These are phyloP conservation scores for Lupinus albus DNA, from an alignment of 306 rosid species.

Conservation along the genomic window DNA sequence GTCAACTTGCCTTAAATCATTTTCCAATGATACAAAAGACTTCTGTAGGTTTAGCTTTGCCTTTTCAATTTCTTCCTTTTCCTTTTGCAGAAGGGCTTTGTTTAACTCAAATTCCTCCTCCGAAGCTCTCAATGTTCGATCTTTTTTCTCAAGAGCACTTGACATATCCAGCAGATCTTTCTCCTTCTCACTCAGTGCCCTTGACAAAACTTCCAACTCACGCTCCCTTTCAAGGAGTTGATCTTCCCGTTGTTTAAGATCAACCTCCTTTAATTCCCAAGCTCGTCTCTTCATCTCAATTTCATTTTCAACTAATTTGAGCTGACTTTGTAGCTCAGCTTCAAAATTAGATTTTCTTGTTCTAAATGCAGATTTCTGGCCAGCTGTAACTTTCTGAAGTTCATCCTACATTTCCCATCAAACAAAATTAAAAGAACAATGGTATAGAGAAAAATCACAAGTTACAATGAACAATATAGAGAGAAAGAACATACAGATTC, in stretches of 20 bases:
- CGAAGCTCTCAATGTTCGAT: conserved; percentile 50
- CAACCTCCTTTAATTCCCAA: conserved; percentile 97
- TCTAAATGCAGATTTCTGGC: conserved; percentile 62
- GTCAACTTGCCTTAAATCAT: conserved; percentile 62
- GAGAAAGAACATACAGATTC: conserved; percentile 57
- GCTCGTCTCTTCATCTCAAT: conserved; percentile 81
- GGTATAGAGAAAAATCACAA: background rate
- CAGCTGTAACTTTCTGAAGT: conserved; percentile 61
- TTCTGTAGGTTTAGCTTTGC: conserved; percentile 63
- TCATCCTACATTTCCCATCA: conserved; percentile 58
- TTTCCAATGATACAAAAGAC: conserved; percentile 64
- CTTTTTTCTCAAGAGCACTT: conserved; percentile 61
- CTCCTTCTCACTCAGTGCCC: conserved; percentile 65
- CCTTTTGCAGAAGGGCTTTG: conserved; percentile 63
- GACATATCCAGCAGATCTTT: conserved; percentile 69
- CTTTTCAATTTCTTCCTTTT: conserved; percentile 63
- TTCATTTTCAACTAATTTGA: conserved; percentile 72
- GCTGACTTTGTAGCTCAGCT: conserved; percentile 64
- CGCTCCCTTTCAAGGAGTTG: conserved; percentile 71
- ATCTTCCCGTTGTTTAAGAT: conserved; percentile 75
- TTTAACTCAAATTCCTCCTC: conserved; percentile 68
- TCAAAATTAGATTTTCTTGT: conserved; percentile 58
- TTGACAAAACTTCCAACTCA: conserved; percentile 69
- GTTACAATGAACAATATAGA: conserved; percentile 22
- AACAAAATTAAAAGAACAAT: conserved; percentile 8